These are phyloP conservation scores for Nevesoporus exiguus DNA, from an alignment of 768 basidiomycete genomes.

Conservation along the genomic window DNA sequence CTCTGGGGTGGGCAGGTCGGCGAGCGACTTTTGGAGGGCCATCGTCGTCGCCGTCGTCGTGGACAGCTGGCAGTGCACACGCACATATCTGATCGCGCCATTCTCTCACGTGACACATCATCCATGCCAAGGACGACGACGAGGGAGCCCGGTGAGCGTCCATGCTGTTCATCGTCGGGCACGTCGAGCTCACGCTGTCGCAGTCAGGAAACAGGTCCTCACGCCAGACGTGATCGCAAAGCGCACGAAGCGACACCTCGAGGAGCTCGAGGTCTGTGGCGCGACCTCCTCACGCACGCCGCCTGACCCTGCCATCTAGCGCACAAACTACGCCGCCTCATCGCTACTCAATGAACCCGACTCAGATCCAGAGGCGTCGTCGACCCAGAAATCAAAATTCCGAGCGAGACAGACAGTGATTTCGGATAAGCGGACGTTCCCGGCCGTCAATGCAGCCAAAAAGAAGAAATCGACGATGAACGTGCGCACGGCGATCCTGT, in stretches of 20 bases:
- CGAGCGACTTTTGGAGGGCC: conserved; percentile 15
- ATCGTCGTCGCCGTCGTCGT: conserved; percentile 7
- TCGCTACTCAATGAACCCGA: conserved; percentile 31
- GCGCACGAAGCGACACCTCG: conserved; percentile 72
- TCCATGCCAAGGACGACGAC: conserved; percentile 25
- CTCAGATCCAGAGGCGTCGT: conserved; percentile 24
- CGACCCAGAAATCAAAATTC: conserved; percentile 44
- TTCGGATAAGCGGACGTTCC: conserved; percentile 66
- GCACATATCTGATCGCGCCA: conserved; percentile 13
- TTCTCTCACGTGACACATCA: conserved; percentile 19
- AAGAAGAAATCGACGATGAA: conserved; percentile 83
- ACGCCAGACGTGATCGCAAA: conserved; percentile 69
- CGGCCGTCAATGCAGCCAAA: conserved; percentile 24
- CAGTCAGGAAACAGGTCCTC: conserved; percentile 42
- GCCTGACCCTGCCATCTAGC: conserved; percentile 38
- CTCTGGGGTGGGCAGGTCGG: conserved; percentile 77
- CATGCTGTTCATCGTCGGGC: background rate
- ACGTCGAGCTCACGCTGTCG: conserved; percentile 8
- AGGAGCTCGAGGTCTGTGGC: conserved; percentile 71
- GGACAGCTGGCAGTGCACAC: background rate
- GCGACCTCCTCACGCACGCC: background rate
- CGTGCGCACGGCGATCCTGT: conserved; percentile 74
- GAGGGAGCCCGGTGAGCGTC: conserved; percentile 32
- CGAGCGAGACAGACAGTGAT: conserved; percentile 69
- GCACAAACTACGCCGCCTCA: conserved; percentile 70